Evolutionary conservation across 257 asterid genomes (phyloP), one percentile per base, ranked within the genome.

Genomic region (Rauvolfia tetraphylla): DNA sequence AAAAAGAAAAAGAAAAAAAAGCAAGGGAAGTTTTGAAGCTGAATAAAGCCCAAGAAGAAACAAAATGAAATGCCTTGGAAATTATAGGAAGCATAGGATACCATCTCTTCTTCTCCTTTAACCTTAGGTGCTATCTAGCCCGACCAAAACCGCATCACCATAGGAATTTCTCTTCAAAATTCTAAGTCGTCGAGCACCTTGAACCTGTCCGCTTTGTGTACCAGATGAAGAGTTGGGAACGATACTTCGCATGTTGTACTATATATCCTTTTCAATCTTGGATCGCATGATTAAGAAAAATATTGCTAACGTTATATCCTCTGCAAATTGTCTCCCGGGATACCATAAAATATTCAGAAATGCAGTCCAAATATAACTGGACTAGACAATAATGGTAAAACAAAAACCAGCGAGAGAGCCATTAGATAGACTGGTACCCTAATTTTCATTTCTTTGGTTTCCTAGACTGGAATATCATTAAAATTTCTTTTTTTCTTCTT

Each of bases 151-250:
- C n/a, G n/a, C n/a, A 29, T 17, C n/a, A 9, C 18, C 7, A n/a
- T 42, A 14, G n/a, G 20, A 7, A 44, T 66, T 11, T 62, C 5
- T 11, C 5, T n/a, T 4, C 33, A 17, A 31, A 33, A 9, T 42
- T 33, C 25, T 5, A 36, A 56, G 23, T 6, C 27, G 29, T 59
- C n/a, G 23, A 62, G 23, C 25, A 67, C 56, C 66, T 68, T 66
- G 79, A 79, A 73, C 69, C 79, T 73, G 49, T 36, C 72, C 48
- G 23, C 65, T 23, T 79, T 59, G 27, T 67, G 44, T 65, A 22
- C 49, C 36, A 74, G 38, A 39, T 65, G 59, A 67, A 74, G 66
- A 18, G 3, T 67, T 20, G 31, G 54, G 65, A 53, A 53, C 62
- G 75, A 63, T 46, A 63, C 22, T 33, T 62, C n/a, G 1, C 53